Evolutionary conservation across 805 yeast genomes (phyloP).

Genomic region (Henningerozyma blattae): DNA sequence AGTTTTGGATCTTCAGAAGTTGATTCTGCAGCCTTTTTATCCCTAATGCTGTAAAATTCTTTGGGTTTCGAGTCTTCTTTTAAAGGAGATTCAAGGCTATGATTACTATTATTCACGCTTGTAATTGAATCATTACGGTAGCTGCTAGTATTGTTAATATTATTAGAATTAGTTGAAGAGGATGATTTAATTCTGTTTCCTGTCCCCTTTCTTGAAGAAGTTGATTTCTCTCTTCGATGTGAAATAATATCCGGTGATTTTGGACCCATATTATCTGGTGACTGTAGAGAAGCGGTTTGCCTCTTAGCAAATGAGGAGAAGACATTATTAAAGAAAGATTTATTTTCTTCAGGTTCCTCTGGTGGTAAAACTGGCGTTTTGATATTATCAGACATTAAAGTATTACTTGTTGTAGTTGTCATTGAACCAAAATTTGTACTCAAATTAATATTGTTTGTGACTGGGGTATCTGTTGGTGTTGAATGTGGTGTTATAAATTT

Average conservation of each 20-base stretch:
- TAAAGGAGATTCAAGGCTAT: too few relatives aligned
- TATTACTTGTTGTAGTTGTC: too few relatives aligned
- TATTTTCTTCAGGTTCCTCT: neutral
- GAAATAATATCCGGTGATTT: slow-evolving; percentile 20
- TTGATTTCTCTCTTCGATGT: slow-evolving; percentile 15
- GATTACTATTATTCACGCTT: neutral
- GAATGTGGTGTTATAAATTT: too few relatives aligned
- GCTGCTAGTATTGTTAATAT: slow-evolving; percentile 1
- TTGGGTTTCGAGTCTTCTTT: too few relatives aligned
- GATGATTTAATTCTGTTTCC: slow-evolving; percentile 4
- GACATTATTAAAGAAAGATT: neutral
- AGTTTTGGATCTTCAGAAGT: slow-evolving; percentile 27
- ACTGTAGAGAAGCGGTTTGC: neutral
- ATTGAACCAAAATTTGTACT: too few relatives aligned
- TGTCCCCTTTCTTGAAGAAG: slow-evolving; percentile 1
- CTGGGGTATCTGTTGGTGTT: too few relatives aligned
- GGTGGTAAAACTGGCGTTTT: too few relatives aligned
- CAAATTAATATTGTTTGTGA: too few relatives aligned
- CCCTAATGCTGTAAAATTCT: too few relatives aligned
- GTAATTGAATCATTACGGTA: neutral
- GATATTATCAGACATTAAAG: too few relatives aligned
- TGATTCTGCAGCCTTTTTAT: slow-evolving; percentile 4
- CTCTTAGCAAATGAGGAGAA: neutral
- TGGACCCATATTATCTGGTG: slow-evolving; percentile 1
- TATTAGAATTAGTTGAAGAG: slow-evolving; percentile 2